Evolutionary conservation across 495 filamentous ascomycete species (phyloP).

Genomic region (Hypoxylon lenormandii): DNA sequence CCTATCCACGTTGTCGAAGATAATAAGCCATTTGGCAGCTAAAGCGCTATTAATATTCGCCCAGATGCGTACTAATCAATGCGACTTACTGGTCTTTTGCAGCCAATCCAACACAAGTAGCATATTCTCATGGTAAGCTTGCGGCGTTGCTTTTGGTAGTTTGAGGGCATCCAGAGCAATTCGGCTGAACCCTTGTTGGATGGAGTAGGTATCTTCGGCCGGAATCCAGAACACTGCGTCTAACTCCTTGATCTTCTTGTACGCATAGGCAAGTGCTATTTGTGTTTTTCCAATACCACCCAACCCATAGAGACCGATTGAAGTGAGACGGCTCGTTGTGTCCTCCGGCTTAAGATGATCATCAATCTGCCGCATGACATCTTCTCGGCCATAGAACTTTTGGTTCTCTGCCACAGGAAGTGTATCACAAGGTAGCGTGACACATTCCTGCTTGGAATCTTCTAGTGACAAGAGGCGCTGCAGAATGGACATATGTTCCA

Average conservation of each 20-base stretch:
- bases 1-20: conserved; percentile 58
- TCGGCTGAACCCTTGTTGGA: conserved; percentile 50
- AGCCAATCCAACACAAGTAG: conserved; percentile 53
- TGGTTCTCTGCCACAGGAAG: conserved; percentile 38
- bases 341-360: conserved; percentile 39
- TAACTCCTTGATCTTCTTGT: conserved; percentile 40
- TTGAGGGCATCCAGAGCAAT: conserved; percentile 53
- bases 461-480: conserved; percentile 11
- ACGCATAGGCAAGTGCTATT: conserved; percentile 53
- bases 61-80: neutral
- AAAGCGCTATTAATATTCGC: conserved; percentile 22
- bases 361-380: conserved; percentile 47
- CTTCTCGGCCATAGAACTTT: conserved; percentile 50
- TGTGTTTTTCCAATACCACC: conserved; percentile 60
- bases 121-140: conserved; percentile 49
- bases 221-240: conserved; percentile 60
- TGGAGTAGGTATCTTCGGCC: conserved; percentile 51
- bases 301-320: conserved; percentile 53
- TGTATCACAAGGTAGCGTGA: conserved; percentile 14
- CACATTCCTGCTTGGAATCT: neutral
- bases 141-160: conserved; percentile 47
- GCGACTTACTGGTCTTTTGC: conserved; percentile 49
- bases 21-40: conserved; percentile 54
- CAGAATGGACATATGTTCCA: neutral
- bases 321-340: conserved; percentile 25